Evolutionary conservation across 2,329 filamentous ascomycete genomes (phyloP).

Genomic region (Dothideomycetidae sp.): DNA sequence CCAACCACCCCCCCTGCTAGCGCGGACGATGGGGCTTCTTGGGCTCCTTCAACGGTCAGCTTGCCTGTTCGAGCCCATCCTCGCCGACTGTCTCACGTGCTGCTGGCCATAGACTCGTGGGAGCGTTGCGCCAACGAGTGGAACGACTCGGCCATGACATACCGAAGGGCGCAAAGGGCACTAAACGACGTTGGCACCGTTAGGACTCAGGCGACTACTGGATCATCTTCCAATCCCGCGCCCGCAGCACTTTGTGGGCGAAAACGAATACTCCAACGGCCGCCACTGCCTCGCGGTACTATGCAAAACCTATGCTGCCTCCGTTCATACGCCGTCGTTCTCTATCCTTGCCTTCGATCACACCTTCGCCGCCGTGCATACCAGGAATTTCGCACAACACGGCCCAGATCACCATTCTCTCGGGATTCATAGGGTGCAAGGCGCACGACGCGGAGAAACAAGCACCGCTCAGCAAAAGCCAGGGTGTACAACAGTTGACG

Average conservation of each 20-base stretch:
- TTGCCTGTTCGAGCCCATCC: slow-evolving; percentile 9
- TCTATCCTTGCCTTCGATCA: neutral
- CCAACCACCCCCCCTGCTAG: neutral
- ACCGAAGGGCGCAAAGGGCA: neutral
- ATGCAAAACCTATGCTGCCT: neutral
- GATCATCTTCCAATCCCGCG: neutral
- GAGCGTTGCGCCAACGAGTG: slow-evolving; percentile 6
- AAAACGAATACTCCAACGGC: neutral
- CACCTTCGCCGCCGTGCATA: neutral
- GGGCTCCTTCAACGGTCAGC: slow-evolving; percentile 15
- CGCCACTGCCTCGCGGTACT: neutral
- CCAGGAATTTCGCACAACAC: too few relatives aligned
- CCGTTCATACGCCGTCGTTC: neutral
- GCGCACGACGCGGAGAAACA: too few relatives aligned
- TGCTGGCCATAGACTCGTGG: slow-evolving; percentile 1
- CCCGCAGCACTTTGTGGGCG: neutral
- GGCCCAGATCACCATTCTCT: too few relatives aligned
- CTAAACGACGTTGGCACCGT: slow-evolving; percentile 18
- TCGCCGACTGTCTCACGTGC: slow-evolving; percentile 8
- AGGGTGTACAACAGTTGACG: too few relatives aligned
- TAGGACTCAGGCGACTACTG: neutral
- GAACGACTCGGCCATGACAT: slow-evolving; percentile 2
- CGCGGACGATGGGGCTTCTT: neutral
- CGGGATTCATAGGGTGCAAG: too few relatives aligned
- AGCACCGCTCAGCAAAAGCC: too few relatives aligned